These are phyloP conservation scores for Diatrype stigma DNA, from an alignment of 2,329 filamentous ascomycete genomes.

Conservation along the genomic window DNA sequence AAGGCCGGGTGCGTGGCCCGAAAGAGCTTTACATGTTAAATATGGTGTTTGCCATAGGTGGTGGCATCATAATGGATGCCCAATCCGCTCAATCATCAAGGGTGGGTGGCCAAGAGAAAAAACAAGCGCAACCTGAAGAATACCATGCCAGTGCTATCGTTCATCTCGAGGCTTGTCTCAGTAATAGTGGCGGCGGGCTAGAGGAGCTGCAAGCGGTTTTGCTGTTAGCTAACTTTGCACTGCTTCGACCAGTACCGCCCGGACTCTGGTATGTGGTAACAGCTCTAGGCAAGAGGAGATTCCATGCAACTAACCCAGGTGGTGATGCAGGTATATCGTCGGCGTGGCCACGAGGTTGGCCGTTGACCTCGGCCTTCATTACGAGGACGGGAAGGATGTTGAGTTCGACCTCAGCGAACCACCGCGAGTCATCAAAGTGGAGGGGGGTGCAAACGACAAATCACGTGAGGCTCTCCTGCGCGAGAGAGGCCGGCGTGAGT, in stretches of 20 bases:
- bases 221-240: slow-evolving; percentile 82
- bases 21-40: slow-evolving; percentile 91
- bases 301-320: slow-evolving; percentile 7
- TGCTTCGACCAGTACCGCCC: slow-evolving; percentile 85
- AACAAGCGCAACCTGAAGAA: slow-evolving; percentile 77
- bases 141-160: slow-evolving; percentile 94
- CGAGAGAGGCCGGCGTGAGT: slow-evolving; percentile 69
- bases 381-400: slow-evolving; percentile 74
- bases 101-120: slow-evolving; percentile 28
- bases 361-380: slow-evolving; percentile 87
- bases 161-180: slow-evolving; percentile 82
- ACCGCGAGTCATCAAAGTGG: slow-evolving; percentile 33
- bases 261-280: slow-evolving; percentile 67
- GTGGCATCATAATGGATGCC: slow-evolving; percentile 78
- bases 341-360: slow-evolving; percentile 88
- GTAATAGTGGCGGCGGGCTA: slow-evolving; percentile 79
- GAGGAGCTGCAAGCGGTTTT: slow-evolving; percentile 94
- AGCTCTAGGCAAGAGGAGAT: background rate
- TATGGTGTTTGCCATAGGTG: slow-evolving; percentile 95
- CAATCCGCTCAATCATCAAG: slow-evolving; percentile 43
- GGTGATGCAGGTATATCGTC: slow-evolving; percentile 68
- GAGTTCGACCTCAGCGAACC: slow-evolving; percentile 54
- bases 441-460: slow-evolving; percentile 25
- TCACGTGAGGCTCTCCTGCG: slow-evolving; percentile 33
- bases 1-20: slow-evolving; percentile 63